phyloP scores from a whole-genome alignment of 257 asterid species.

The Marsdenia floribunda region DNA sequence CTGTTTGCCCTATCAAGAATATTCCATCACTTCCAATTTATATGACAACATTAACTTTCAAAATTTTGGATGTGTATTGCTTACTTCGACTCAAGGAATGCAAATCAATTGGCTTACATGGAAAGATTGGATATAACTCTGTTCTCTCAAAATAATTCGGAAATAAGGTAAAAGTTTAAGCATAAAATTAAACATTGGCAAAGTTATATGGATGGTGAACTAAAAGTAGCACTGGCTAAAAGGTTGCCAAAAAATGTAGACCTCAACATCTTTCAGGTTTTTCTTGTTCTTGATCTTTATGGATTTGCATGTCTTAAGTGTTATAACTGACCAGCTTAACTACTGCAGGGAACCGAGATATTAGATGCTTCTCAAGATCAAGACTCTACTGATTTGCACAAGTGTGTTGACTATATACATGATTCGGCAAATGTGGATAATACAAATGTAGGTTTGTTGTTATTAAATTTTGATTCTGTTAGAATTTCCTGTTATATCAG shows the following conservation, averaged over 20 bases:
- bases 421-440: constrained; percentile 40
- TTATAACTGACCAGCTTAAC: constrained; percentile 12
- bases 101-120: background rate
- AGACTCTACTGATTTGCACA: constrained; percentile 88
- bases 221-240: background rate
- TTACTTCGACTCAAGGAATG: background rate
- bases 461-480: background rate
- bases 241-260: background rate
- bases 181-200: background rate
- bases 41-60: background rate
- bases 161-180: background rate
- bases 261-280: background rate
- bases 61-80: background rate
- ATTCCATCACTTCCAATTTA: background rate
- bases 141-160: background rate
- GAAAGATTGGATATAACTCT: background rate
- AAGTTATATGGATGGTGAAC: background rate
- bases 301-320: constrained; percentile 12
- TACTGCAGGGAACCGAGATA: constrained; percentile 69
- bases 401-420: constrained; percentile 61
- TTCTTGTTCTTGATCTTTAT: background rate
- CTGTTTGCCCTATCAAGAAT: background rate
- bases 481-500: background rate
- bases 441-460: constrained; percentile 45
- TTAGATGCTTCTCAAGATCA: constrained; percentile 80